Conservation (phyloP, 2,329 filamentous ascomycete genomes). For the Leptographium wingfieldii region DNA sequence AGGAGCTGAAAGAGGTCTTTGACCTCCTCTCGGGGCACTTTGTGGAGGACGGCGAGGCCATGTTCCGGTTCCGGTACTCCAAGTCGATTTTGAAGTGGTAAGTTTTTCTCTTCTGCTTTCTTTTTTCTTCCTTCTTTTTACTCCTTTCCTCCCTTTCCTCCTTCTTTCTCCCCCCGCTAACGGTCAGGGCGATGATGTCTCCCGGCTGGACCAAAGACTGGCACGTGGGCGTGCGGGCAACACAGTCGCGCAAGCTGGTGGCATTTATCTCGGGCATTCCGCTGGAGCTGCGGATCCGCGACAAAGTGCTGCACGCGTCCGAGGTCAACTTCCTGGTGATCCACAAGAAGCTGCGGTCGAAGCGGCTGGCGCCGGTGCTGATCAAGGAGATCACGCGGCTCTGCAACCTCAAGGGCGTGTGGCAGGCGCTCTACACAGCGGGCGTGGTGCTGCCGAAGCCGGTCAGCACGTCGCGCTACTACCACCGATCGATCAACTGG, state of each 20-base stretch:
- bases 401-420: constrained; percentile 76
- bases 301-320: constrained; percentile 61
- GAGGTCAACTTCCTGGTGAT: constrained; percentile 98
- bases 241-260: constrained; percentile 73
- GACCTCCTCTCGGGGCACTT: constrained; percentile 88
- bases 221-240: constrained; percentile 86
- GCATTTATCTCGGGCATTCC: constrained; percentile 95
- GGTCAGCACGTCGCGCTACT: constrained; percentile 88
- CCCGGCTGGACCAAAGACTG: constrained; percentile 90
- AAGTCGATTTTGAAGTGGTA: constrained; percentile 80
- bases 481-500: constrained; percentile 89
- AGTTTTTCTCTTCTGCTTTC: constrained; percentile 13
- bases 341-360: constrained; percentile 92
- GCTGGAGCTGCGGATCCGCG: constrained; percentile 66
- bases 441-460: constrained; percentile 85
- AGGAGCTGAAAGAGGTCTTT: constrained; percentile 78
- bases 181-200: constrained; percentile 71
- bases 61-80: constrained; percentile 97
- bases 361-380: constrained; percentile 81
- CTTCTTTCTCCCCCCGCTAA: no score
- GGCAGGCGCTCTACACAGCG: constrained; percentile 92
- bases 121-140: not conserved
- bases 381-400: constrained; percentile 96
- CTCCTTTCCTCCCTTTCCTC: no score
- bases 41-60: constrained; percentile 91